Evolutionary conservation across 2,329 filamentous ascomycete genomes (phyloP).

Genomic region (Fusarium nodosum): DNA sequence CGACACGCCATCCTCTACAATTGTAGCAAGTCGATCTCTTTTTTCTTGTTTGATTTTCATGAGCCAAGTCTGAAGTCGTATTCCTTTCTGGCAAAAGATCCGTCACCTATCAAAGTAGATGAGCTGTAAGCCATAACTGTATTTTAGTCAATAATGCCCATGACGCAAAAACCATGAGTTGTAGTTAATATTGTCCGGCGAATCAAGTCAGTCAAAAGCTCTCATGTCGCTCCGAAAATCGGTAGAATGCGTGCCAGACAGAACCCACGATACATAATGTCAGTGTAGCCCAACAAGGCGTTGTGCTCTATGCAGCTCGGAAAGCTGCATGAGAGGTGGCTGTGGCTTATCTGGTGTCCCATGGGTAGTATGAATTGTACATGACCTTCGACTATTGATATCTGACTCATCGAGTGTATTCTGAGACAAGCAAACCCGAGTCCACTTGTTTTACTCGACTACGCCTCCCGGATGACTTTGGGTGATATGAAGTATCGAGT

Average conservation of each 20-base stretch:
- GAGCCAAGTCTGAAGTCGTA: not conserved
- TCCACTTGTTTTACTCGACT: not conserved
- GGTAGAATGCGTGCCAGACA: not conserved
- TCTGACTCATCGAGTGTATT: not conserved
- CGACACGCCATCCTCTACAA: constrained; percentile 10
- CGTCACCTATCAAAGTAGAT: not conserved
- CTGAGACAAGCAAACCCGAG: not conserved
- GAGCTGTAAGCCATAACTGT: not conserved
- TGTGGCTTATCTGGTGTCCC: not conserved
- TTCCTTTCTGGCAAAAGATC: not conserved
- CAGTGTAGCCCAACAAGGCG: not conserved
- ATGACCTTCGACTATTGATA: not conserved
- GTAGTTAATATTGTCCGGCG: too few species aligned
- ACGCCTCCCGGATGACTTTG: not conserved
- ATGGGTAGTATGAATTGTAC: not conserved
- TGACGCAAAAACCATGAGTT: not conserved
- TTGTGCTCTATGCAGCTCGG: not conserved
- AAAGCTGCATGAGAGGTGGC: not conserved
- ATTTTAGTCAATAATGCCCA: not conserved
- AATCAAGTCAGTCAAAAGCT: not conserved
- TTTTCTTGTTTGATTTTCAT: constrained; percentile 24
- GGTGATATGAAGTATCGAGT: not conserved
- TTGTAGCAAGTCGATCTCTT: not conserved
- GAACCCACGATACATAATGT: not conserved
- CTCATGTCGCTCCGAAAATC: not conserved